Evolutionary conservation across 768 basidiomycete genomes (phyloP).

Genomic region (Porpolomopsis calyptriformis): DNA sequence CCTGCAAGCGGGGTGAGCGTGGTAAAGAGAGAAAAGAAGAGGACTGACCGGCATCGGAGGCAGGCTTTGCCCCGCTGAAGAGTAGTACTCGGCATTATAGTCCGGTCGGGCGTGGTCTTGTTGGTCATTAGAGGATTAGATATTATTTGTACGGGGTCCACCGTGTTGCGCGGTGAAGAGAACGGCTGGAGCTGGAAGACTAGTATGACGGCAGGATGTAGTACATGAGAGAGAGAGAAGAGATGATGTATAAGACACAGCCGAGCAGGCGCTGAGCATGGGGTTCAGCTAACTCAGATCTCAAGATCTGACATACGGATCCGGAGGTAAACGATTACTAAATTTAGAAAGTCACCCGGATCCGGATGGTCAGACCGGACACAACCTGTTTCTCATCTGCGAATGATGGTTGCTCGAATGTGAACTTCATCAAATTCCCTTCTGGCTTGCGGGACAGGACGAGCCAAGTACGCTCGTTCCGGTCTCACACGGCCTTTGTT

Average conservation of each 20-base stretch:
- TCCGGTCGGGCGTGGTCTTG: slow-evolving; percentile 28
- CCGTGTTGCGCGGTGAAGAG: background rate
- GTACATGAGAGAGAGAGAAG: too few species aligned
- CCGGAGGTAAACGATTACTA: background rate
- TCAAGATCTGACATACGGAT: background rate
- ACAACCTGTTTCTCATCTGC: background rate
- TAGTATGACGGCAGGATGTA: too few species aligned
- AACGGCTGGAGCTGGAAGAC: too few species aligned
- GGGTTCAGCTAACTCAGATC: background rate
- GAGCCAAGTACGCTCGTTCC: too few species aligned
- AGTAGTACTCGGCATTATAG: slow-evolving; percentile 24
- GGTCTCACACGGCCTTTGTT: too few species aligned
- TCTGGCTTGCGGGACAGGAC: background rate
- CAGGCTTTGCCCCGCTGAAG: slow-evolving; percentile 64
- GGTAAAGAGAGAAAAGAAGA: slow-evolving; percentile 3
- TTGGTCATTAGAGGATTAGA: slow-evolving; percentile 40
- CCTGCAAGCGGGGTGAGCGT: slow-evolving; percentile 23
- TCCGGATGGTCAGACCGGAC: too few species aligned
- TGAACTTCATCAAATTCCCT: background rate
- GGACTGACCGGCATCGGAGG: slow-evolving; percentile 55
- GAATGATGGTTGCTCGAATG: background rate
- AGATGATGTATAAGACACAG: slow-evolving; percentile 1
- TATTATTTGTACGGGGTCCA: slow-evolving; percentile 12
- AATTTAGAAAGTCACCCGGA: background rate
- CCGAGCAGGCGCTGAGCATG: background rate